Base-by-base conservation (phyloP, 2,329 filamentous ascomycete genomes). In the Colletotrichum sp. region DNA sequence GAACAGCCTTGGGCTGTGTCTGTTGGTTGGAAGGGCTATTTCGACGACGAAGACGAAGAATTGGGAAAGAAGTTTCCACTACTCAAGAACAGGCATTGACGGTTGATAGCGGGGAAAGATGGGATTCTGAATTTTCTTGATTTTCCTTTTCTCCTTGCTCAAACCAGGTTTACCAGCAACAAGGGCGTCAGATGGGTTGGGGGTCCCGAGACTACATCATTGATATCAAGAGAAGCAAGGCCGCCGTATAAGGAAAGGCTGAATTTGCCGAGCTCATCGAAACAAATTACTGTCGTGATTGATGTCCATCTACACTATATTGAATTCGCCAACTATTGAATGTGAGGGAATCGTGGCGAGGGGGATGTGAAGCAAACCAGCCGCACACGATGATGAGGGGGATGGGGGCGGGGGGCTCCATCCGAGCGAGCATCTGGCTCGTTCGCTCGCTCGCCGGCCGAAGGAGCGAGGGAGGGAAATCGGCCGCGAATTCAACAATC, bases 181-280 rank as follows among this genome's bases (percentile, higher is more conserved):
- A 75, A 75, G 64, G 67, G 73, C 70, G 73, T 73, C 64, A 67
- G 21, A 43, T 70, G 21, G 57, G 64, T 67, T 24, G 34, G 67
- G 26, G 57, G 57, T 57, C 43, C 34, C 26, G 34, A 72, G 71
- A 72, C 36, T 75, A 75, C 69, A 68, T 68, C 38, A 57, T 73
- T 67, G 73, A 75, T 73, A 73, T 60, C 38, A 48, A 75, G 43
- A 64, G 57, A 73, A 66, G 57, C 38, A 38, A 26, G n/a, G n/a
- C 64, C 73, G 18, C 36, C 67, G 18, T 32, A 63, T n/a, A 52
- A 52, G 63, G 73, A 15, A 9, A 21, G 57, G 70, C 57, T 24
- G 21, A 43, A 60, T 30, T 21, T 36, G 15, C 28, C n/a, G 18
- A 43, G 16, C n/a, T 30, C 4, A 26, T n/a, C 36, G n/a, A 43